phyloP scores from a whole-genome alignment of 306 rosid genomes.

The Arachis stenosperma region DNA sequence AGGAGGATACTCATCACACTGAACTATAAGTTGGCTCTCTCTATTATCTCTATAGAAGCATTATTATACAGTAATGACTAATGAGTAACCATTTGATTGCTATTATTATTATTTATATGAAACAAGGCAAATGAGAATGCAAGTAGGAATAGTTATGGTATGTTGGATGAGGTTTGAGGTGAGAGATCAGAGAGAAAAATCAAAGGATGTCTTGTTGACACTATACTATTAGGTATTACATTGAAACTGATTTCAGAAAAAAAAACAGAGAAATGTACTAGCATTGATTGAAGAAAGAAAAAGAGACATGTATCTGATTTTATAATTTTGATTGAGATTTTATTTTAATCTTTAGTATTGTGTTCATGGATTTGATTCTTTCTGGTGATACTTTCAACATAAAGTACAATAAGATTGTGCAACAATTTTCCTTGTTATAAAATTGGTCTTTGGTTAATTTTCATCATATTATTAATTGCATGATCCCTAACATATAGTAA shows the following conservation, averaged over 20 bases:
- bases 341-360: constrained; percentile 24
- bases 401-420: background rate
- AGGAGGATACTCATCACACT: constrained; percentile 58
- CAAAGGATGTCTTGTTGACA: constrained; percentile 35
- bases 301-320: constrained; percentile 2
- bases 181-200: constrained; percentile 46
- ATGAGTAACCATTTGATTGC: constrained; percentile 40
- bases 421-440: background rate
- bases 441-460: background rate
- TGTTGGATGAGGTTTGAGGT: constrained; percentile 54
- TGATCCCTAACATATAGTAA: constrained; percentile 12
- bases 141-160: constrained; percentile 43
- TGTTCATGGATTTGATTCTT: constrained; percentile 3
- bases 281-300: constrained; percentile 33
- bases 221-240: constrained; percentile 32
- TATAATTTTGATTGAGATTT: constrained; percentile 35
- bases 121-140: constrained; percentile 45
- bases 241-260: constrained; percentile 27
- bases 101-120: constrained; percentile 24
- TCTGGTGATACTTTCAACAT: background rate
- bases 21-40: constrained; percentile 57
- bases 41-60: constrained; percentile 30
- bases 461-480: background rate
- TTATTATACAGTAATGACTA: constrained; percentile 31
- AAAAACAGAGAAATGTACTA: constrained; percentile 16